These are phyloP conservation scores for Metschnikowia koreensis DNA, from an alignment of 805 yeast genomes.

Conservation along the genomic window DNA sequence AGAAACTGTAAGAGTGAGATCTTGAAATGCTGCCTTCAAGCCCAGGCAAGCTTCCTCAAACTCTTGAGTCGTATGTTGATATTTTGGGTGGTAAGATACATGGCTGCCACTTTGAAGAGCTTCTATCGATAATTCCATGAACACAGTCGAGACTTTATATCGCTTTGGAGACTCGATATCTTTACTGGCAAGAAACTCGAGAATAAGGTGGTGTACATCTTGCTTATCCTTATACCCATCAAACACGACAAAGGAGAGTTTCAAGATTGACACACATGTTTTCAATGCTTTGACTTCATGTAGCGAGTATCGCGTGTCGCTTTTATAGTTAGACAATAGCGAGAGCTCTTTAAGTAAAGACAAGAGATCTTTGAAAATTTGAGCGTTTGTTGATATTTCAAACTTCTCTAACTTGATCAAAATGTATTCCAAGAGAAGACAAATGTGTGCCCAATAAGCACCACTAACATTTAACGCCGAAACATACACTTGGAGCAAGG, in stretches of 20 bases:
- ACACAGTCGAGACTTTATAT: not conserved
- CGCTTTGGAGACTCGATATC: not conserved
- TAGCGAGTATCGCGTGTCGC: constrained; percentile 3
- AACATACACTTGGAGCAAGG: constrained; percentile 30
- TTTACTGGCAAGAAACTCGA: constrained; percentile 6
- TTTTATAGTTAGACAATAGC: constrained; percentile 1
- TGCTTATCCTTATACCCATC: constrained; percentile 37
- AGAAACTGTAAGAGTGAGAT: not conserved
- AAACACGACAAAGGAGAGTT: constrained; percentile 21
- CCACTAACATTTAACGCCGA: constrained; percentile 21
- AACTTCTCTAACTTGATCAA: constrained; percentile 15
- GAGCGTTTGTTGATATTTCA: constrained; percentile 21
- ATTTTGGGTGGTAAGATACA: constrained; percentile 8
- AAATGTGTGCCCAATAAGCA: constrained; percentile 30
- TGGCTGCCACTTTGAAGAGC: constrained; percentile 4
- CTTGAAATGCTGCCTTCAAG: not conserved
- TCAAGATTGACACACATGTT: constrained; percentile 16
- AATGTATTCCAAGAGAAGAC: constrained; percentile 24
- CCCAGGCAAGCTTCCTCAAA: not conserved
- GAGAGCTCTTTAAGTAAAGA: constrained; percentile 17
- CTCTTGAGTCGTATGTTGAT: constrained; percentile 10
- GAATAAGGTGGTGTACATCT: constrained; percentile 10
- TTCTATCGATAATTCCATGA: constrained; percentile 8
- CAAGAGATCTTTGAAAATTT: constrained; percentile 25
- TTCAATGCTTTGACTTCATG: constrained; percentile 7